Conservation (phyloP, 805 yeast genomes). For the Helenozyma rhizophorensis region DNA sequence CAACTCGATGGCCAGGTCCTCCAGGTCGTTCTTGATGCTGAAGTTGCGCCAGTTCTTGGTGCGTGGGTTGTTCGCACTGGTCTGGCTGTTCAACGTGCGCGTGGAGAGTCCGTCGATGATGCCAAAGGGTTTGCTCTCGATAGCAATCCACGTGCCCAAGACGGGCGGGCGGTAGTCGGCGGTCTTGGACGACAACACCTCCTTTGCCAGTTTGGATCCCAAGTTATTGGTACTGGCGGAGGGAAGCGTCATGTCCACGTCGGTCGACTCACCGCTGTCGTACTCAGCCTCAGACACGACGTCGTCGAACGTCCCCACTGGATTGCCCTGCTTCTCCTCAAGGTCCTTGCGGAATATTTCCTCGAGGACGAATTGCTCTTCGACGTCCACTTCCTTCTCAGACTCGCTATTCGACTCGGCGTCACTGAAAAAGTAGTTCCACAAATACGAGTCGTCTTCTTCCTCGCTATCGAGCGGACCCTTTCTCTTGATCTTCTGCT, state of each 20-base stretch:
- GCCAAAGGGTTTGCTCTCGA: slow-evolving; percentile 77
- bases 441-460: slow-evolving; percentile 66
- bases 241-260: slow-evolving; percentile 84
- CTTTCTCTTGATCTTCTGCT: slow-evolving; percentile 13
- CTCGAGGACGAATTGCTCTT: slow-evolving; percentile 17
- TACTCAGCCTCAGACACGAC: slow-evolving; percentile 25
- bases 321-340: slow-evolving; percentile 15
- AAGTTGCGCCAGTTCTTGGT: slow-evolving; percentile 21
- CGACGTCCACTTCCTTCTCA: slow-evolving; percentile 19
- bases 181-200: slow-evolving; percentile 81
- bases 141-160: slow-evolving; percentile 87
- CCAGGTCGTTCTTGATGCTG: slow-evolving; percentile 16
- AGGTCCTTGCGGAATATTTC: slow-evolving; percentile 17
- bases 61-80: slow-evolving; percentile 9
- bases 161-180: slow-evolving; percentile 88
- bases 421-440: slow-evolving; percentile 67
- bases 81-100: slow-evolving; percentile 52
- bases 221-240: slow-evolving; percentile 46
- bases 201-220: slow-evolving; percentile 85
- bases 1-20: slow-evolving; percentile 43
- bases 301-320: slow-evolving; percentile 22
- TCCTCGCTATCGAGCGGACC: slow-evolving; percentile 34
- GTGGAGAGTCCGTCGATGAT: slow-evolving; percentile 94
- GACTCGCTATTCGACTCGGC: slow-evolving; percentile 27
- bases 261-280: slow-evolving; percentile 87